Evolutionary conservation across 352 stramenopile species (phyloP), one percentile per base, ranked within the genome.

Genomic region (Globisporangium middletonii): DNA sequence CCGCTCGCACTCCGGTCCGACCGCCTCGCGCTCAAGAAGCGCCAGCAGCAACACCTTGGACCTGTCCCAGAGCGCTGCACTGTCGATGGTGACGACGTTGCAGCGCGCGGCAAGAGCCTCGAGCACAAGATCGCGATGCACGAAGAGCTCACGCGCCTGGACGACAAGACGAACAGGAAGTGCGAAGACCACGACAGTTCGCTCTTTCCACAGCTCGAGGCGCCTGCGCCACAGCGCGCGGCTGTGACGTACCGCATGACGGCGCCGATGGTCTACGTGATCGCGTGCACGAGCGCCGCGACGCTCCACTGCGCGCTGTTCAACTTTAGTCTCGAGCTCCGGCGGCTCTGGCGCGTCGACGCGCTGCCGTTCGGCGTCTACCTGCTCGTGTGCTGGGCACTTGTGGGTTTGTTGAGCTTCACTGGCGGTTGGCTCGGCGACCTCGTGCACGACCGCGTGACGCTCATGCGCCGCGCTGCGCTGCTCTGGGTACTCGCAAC

Each of bases 291-390:
- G 23, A 91, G 75, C 59, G 77, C 75, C 0, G 69, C 75, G 49
- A 71, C 74, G 48, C 53, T 88, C 11, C 80, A 91, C 52, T 88
- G 73, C 43, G 72, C 72, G 35, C 67, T 86, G 41, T 86, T 88
- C 63, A 85, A 82, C 55, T 79, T 87, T 43, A 83, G 69, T 53
- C 59, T 69, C 18, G 73, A 75, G 16, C 19, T 91, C 13, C 73
- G 77, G 3, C 68, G 64, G 35, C 70, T 77, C 8, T 69, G 88
- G 33, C 56, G 37, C 11, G 64, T 89, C 43, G 73, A 91, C 3
- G 50, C 55, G 33, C 62, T 78, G 8, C 77, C 81, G 15, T 73
- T 91, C 18, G 77, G 81, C 2, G 50, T 86, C 4, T 65, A 80
- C 13, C 52, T 91, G 59, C 60, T 91, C 38, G 54, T 86, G 12